Evolutionary conservation across 2,329 filamentous ascomycete genomes (phyloP).

Genomic region (Sporothrix variecibatus): DNA sequence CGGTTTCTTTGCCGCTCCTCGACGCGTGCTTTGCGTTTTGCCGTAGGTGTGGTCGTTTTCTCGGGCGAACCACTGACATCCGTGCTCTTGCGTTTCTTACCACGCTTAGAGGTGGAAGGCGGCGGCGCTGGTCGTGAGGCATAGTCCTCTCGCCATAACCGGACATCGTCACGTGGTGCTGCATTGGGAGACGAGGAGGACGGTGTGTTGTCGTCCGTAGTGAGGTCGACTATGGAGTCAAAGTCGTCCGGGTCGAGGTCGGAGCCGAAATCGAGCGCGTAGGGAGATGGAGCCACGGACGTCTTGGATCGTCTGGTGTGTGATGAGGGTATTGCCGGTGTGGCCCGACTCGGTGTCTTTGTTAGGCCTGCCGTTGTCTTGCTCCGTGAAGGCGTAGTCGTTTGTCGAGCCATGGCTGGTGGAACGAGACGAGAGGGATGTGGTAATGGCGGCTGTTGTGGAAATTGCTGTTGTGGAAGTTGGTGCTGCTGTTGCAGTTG

Average conservation of each 20-base stretch:
- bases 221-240: conserved; percentile 41
- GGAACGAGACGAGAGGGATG: background rate
- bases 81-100: conserved; percentile 56
- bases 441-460: conserved; percentile 38
- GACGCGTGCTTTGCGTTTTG: conserved; percentile 33
- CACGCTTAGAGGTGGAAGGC: conserved; percentile 37
- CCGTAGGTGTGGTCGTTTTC: background rate
- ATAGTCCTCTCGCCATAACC: conserved; percentile 48
- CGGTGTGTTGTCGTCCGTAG: conserved; percentile 35
- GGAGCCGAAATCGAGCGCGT: conserved; percentile 32
- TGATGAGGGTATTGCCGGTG: background rate
- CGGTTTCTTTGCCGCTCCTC: conserved; percentile 1
- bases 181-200: conserved; percentile 24
- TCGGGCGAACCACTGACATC: conserved; percentile 40
- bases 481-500: conserved; percentile 39
- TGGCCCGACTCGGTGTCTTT: conserved; percentile 14
- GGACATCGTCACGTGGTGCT: conserved; percentile 38
- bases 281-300: conserved; percentile 37
- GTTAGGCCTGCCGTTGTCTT: background rate
- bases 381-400: conserved; percentile 25
- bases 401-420: conserved; percentile 37
- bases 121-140: conserved; percentile 43
- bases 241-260: conserved; percentile 35
- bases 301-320: conserved; percentile 29
- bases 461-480: conserved; percentile 27